phyloP scores from a whole-genome alignment of 1,139 yeast genomes.

The Lodderomyces parapsilosis region DNA sequence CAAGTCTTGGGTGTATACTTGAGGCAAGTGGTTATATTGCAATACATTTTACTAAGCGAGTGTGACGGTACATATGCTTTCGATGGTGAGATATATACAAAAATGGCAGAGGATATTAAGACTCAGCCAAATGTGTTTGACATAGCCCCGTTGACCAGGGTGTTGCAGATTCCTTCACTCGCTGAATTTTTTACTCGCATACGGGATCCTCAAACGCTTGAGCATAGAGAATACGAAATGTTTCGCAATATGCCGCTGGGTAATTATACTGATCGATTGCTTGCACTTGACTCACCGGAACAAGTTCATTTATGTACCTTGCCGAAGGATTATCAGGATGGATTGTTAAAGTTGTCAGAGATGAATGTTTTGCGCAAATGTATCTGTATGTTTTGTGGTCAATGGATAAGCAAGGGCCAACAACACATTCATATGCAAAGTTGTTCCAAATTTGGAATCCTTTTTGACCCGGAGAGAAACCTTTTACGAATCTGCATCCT shows the following conservation, averaged over 20 bases:
- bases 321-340: slow-evolving; percentile 33
- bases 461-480: slow-evolving; percentile 42
- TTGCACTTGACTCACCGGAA: slow-evolving; percentile 38
- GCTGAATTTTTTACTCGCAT: slow-evolving; percentile 16
- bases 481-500: slow-evolving; percentile 37
- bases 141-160: slow-evolving; percentile 20
- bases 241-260: background rate
- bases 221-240: background rate
- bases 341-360: slow-evolving; percentile 24
- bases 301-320: slow-evolving; percentile 37
- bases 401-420: slow-evolving; percentile 17
- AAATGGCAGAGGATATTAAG: slow-evolving; percentile 5
- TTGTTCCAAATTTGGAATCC: slow-evolving; percentile 38
- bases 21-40: slow-evolving; percentile 36
- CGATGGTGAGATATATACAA: background rate
- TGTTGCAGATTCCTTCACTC: slow-evolving; percentile 22
- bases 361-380: slow-evolving; percentile 24
- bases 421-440: slow-evolving; percentile 23
- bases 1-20: slow-evolving; percentile 33
- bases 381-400: slow-evolving; percentile 36
- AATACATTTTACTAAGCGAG: slow-evolving; percentile 31
- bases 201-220: background rate
- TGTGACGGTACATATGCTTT: slow-evolving; percentile 23
- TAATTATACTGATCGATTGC: slow-evolving; percentile 10
- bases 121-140: slow-evolving; percentile 4